Base-by-base conservation (phyloP, 306 rosid genomes). In the Cicer pinnatifidum region DNA sequence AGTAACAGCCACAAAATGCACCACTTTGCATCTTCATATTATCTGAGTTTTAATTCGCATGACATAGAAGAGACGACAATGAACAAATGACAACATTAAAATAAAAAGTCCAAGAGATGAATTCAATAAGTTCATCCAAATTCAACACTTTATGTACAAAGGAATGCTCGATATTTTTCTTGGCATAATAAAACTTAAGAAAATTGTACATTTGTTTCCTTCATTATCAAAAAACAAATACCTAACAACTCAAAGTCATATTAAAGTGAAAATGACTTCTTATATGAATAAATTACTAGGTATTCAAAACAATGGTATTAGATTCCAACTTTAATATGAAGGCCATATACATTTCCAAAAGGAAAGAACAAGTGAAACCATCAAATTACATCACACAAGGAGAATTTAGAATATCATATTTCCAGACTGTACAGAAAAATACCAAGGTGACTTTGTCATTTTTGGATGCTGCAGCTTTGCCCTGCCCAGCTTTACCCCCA, bases 381-480 rank as follows among this genome's bases (percentile, higher is more conserved):
- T 73, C 77, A 77, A 38, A 67, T 19, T 70, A 77, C 43, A 68
- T 71, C 67, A 54, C 70, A 63, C 39, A 43, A 20, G 48, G 48
- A 78, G 72, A 50, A 52, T 61, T 53, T 69, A 28, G 75, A 69
- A 54, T 75, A 52, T 43, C 40, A 45, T 46, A 19, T 15, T 51
- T 69, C 38, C 15, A 75, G 46, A 61, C 40, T 50, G 61, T 71
- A 86, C 23, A 82, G 43, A 56, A 84, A 76, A 69, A 69, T 91
- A 94, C 98, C 96, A 93, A 78, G 76, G 76, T 76, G 46, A 93
- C 83, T 91, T 88, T 89, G 35, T 91, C 97, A 85, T 82, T 45
- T 89, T 93, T 93, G 67, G 98, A 79, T 80, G 85, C 92, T 75
- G 71, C 78, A 44, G 98, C 84, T 83, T 88, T 93, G 57, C 83